Evolutionary conservation across 1,139 yeast species (phyloP), one percentile per base, ranked within the genome.

Genomic region (Blastobotrys apis): DNA sequence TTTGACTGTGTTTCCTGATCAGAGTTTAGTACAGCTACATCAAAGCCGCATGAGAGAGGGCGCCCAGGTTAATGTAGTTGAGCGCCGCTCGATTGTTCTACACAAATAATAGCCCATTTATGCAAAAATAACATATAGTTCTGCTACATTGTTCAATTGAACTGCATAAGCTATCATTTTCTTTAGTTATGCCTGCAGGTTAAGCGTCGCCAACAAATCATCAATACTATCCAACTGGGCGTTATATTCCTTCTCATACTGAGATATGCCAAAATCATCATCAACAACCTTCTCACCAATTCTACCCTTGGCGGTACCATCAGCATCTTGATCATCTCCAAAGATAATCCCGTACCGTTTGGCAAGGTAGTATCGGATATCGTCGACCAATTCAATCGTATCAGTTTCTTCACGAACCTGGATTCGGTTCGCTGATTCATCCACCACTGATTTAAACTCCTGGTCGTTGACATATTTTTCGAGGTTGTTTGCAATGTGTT

Each of bases 321-420:
- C 45, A 12, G 48, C 49, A 19, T 44, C 48, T 22, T 34, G 40
- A 13, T 46, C 49, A 20, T 48, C 54, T 13, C 41, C 54, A 25
- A 49, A 49, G 23, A 54, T 47, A 22, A 66, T 59, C 6, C 62
- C 62, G 46, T 74, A 74, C 52, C 75, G 77, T 56, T 74, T 72
- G 2, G 73, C 64, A 44, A 84, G 62, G 53, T 80, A 82, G 60
- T 74, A 84, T 49, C 90, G 68, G 9, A 84, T 80, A 64, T 84
- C 94, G 64, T 84, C 94, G 33, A 84, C 68, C 52, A 84, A 66
- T 56, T 84, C 94, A 59, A 84, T 81, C 1, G 94, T 81, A 63
- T 84, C 94, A 0, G 85, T 81, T 47, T 78, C 84, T 54, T 84
- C 81, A 59, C 94, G 72, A 15, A 64, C 66, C 19, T 71, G 59